These are phyloP conservation scores for Dactylorhiza incarnata DNA, from an alignment of 106 monocot species.

Conservation along the genomic window DNA sequence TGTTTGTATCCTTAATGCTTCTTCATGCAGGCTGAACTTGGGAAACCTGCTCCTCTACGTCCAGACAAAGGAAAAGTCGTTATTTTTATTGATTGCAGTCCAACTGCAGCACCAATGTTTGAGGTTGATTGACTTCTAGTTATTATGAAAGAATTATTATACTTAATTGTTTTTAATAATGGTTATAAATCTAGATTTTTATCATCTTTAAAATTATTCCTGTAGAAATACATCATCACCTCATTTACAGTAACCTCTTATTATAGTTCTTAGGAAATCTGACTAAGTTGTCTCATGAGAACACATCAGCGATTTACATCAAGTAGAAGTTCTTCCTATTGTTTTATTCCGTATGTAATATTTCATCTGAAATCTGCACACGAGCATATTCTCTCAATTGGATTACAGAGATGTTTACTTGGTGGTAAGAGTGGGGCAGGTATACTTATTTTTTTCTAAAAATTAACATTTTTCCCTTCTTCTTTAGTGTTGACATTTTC, in stretches of 20 bases:
- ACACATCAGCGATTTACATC: background rate
- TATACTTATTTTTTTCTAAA: conserved; percentile 12
- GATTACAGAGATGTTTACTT: conserved; percentile 78
- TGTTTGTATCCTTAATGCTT: background rate
- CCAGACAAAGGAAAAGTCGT: conserved; percentile 81
- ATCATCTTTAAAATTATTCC: background rate
- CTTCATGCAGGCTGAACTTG: conserved; percentile 71
- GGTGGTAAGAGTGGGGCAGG: conserved; percentile 83
- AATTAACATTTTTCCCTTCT: background rate
- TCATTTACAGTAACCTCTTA: background rate
- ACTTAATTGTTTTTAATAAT: too few relatives aligned
- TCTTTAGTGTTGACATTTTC: too few relatives aligned
- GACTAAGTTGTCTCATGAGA: background rate
- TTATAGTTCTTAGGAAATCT: background rate
- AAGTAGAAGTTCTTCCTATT: background rate
- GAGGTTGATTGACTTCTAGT: conserved; percentile 39
- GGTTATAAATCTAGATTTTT: background rate
- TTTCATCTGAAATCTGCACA: background rate
- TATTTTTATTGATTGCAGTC: conserved; percentile 83
- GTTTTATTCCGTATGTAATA: background rate
- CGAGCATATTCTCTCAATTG: conserved; percentile 39
- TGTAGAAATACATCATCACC: background rate
- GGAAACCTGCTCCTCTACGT: conserved; percentile 53
- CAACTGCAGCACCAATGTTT: conserved; percentile 73
- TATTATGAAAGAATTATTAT: background rate